Evolutionary conservation across 1,284 basidiomycete genomes (phyloP), one percentile per base, ranked within the genome.

Genomic region (Athelia sp.): DNA sequence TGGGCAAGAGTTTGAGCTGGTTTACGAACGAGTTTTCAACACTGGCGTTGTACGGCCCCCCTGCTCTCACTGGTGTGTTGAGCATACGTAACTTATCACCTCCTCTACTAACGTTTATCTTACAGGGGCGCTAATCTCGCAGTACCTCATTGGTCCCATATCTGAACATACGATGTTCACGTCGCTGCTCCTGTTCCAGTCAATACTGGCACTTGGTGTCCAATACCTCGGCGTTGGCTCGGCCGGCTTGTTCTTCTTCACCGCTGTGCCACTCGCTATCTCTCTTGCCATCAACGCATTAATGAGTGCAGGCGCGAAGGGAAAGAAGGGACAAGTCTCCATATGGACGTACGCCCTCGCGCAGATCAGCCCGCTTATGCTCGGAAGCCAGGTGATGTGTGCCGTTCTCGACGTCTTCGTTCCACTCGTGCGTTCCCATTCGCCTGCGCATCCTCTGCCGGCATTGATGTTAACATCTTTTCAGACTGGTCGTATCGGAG

Each of bases 341-440:
- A 64, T 90, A 34, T 69, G 73, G 66, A 78, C 79, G 0, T 95
- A 96, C 62, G 74, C 79, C 0, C 42, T 93, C 2, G 87, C 79
- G 0, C 75, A 82, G 58, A 53, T 76, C 9, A 63, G 84, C 3
- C 84, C 90, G 0, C 65, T 92, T 21, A 64, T 85, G 2, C 70
- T 86, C 0, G 90, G 90, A 10, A 73, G 81, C 0, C 82, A 95
- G 62, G 70, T 92, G 19, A 68, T 88, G 47, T 73, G 81, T 35
- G 79, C 80, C 2, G 84, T 90, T 4, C 62, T 94, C 19, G 89
- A 96, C 53, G 87, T 98, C 15, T 97, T 99, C 60, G 93, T 97
- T 0, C 96, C 96, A 1, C 69, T 98, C 56, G 90, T 93, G 53
- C 66, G 84, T 62, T 47, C 22, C 49, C 34, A 2, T 29, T 23